Evolutionary conservation across 176 grass and related monocot species (phyloP).

Genomic region (Oryza glaberrima): DNA sequence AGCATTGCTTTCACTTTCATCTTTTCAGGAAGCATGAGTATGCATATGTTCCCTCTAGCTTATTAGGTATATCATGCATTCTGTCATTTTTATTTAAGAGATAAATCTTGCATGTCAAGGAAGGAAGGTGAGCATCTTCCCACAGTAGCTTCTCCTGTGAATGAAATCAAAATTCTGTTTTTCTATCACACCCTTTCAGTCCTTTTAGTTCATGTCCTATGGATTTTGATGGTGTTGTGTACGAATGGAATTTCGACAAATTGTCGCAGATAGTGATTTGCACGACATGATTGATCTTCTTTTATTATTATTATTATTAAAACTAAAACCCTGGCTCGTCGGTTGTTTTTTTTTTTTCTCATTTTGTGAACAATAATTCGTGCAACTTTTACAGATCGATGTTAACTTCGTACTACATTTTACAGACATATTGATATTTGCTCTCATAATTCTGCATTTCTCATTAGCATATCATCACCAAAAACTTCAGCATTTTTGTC

Average conservation of each 20-base stretch:
- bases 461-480: not conserved
- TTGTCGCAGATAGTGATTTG: not conserved
- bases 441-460: not conserved
- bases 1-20: slow-evolving; percentile 36
- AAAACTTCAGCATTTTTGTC: not conserved
- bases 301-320: no score
- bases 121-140: slow-evolving; percentile 4
- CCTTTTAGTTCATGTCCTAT: not conserved
- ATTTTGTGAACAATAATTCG: not conserved
- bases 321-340: not conserved
- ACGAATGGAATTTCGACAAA: not conserved
- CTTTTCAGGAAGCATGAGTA: slow-evolving; percentile 28
- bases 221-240: not conserved
- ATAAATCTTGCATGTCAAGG: slow-evolving; percentile 18
- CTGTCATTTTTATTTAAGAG: slow-evolving; percentile 14
- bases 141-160: not conserved
- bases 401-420: not conserved
- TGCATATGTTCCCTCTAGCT: slow-evolving; percentile 3
- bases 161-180: slow-evolving; percentile 32
- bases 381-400: not conserved
- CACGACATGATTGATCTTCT: not conserved
- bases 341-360: not conserved
- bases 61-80: not conserved
- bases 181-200: not conserved
- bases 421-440: not conserved